Evolutionary conservation across 225 moss, liverwort and hornwort species (phyloP).

Genomic region (Sphagnum contortum): DNA sequence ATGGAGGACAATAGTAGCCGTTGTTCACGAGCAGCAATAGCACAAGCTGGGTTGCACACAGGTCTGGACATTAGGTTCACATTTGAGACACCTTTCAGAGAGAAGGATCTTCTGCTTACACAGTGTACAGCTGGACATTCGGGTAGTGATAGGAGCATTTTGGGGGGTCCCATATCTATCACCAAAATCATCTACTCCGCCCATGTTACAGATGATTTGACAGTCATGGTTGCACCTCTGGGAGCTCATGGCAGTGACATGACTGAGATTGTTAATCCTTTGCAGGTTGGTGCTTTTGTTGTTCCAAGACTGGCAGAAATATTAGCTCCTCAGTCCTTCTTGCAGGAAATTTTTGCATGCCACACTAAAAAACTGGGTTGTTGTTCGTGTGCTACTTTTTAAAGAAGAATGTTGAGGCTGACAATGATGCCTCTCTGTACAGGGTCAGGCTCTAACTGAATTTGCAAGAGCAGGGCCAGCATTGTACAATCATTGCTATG

Average conservation of each 20-base stretch:
- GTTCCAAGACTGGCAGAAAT: background rate
- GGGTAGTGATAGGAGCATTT: conserved; percentile 45
- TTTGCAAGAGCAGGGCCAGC: conserved; percentile 75
- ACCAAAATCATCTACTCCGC: conserved; percentile 78
- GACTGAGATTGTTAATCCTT: conserved; percentile 73
- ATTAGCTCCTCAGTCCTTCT: background rate
- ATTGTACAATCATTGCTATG: conserved; percentile 66
- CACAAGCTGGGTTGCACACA: conserved; percentile 69
- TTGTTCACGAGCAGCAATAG: conserved; percentile 59
- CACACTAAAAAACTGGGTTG: too few relatives aligned
- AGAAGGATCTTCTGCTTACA: conserved; percentile 69
- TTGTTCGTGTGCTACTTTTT: too few relatives aligned
- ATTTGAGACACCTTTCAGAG: conserved; percentile 70
- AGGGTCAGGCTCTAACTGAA: conserved; percentile 75
- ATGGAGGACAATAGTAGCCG: conserved; percentile 52
- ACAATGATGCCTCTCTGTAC: conserved; percentile 5
- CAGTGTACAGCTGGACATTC: conserved; percentile 77
- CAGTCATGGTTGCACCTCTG: conserved; percentile 62
- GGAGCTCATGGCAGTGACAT: conserved; percentile 67
- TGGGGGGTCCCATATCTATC: conserved; percentile 71
- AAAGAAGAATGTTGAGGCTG: background rate
- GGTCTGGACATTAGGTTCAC: conserved; percentile 80
- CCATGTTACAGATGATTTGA: conserved; percentile 60
- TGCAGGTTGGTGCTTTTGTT: conserved; percentile 65
- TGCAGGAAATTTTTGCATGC: too few relatives aligned